Base-by-base conservation (phyloP, 352 stramenopile genomes). In the Pythium aquatile region DNA sequence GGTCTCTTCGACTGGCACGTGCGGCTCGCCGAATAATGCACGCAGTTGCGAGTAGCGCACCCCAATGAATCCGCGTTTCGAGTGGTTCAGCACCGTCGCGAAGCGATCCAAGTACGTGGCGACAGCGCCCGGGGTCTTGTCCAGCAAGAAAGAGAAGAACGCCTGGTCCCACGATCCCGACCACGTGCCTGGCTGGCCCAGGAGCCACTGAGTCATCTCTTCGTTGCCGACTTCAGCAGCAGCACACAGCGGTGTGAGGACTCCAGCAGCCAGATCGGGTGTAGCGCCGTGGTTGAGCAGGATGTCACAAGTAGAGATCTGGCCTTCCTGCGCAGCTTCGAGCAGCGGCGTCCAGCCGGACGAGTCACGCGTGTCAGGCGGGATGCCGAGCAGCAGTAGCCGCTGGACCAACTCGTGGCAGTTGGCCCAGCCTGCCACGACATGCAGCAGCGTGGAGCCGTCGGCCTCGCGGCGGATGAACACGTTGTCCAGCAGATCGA, bases 311-410 rank as follows among this genome's bases (percentile, higher is more conserved):
- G 77, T 78, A 24, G 47, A 59, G 55, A 85, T 74, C 55, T 84
- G 78, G 2, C 77, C 81, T 64, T 87, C 78, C 48, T 90, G 78
- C 5, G 77, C 75, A 5, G 78, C 81, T 48, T 90, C 81, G 7
- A 90, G 75, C 62, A 87, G 60, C 26, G 81, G 78, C 46, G 77
- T 88, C 81, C 81, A 88, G 24, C 78, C 80, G 11, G 69, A 73
- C 32, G 69, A 61, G 56, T 88, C 77, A 55, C 77, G 40, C 13
- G 56, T 24, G 62, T 88, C 63, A 0, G 69, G 65, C 1, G 74
- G 75, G 5, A 89, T 61, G 0, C 77, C 81, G 0, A 67, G 68
- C 9, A 58, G 59, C 52, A 87, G 55, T 24, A 90, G 68, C 33
- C 78, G 70, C 33, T 62, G 58, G 8, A 84, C 76, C 20, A 90